phyloP scores from a whole-genome alignment of 257 asterid genomes.

The Rehmannia glutinosa region DNA sequence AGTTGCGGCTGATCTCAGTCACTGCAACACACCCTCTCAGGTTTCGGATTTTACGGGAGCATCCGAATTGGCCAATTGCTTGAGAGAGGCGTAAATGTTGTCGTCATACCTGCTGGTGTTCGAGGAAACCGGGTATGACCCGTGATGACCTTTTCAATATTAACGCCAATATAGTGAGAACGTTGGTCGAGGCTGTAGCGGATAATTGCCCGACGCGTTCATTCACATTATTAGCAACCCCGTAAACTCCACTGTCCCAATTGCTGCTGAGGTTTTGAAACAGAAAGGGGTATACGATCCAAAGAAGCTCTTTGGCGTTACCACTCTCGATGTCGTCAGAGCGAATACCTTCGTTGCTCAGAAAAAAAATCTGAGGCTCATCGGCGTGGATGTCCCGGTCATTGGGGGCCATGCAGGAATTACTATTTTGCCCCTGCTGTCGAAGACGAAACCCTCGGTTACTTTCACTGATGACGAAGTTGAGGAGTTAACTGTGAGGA shows the following conservation, averaged over 20 bases:
- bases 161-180: slow-evolving; percentile 74
- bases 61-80: slow-evolving; percentile 54
- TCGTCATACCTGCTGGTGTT: slow-evolving; percentile 88
- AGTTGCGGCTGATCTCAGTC: slow-evolving; percentile 85
- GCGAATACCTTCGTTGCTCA: slow-evolving; percentile 74
- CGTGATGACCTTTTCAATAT: slow-evolving; percentile 87
- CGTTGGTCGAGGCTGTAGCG: slow-evolving; percentile 68
- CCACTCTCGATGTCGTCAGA: slow-evolving; percentile 83
- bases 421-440: slow-evolving; percentile 71
- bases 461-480: slow-evolving; percentile 60
- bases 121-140: slow-evolving; percentile 88
- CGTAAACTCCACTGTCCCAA: slow-evolving; percentile 83
- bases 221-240: slow-evolving; percentile 88
- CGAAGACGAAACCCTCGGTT: slow-evolving; percentile 66
- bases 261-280: slow-evolving; percentile 83
- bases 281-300: slow-evolving; percentile 73
- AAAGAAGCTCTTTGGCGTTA: slow-evolving; percentile 78
- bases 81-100: slow-evolving; percentile 68
- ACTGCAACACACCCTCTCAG: slow-evolving; percentile 79
- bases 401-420: slow-evolving; percentile 89
- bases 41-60: slow-evolving; percentile 65
- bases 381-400: slow-evolving; percentile 80
- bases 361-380: slow-evolving; percentile 66
- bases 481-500: slow-evolving; percentile 65
- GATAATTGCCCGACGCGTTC: slow-evolving; percentile 79